A percentile compares a stretch with the other conserved stretches of the same genome.
Evolutionary conservation across 2,329 filamentous ascomycete species (phyloP).

Genomic region (Xylaria sp.): DNA sequence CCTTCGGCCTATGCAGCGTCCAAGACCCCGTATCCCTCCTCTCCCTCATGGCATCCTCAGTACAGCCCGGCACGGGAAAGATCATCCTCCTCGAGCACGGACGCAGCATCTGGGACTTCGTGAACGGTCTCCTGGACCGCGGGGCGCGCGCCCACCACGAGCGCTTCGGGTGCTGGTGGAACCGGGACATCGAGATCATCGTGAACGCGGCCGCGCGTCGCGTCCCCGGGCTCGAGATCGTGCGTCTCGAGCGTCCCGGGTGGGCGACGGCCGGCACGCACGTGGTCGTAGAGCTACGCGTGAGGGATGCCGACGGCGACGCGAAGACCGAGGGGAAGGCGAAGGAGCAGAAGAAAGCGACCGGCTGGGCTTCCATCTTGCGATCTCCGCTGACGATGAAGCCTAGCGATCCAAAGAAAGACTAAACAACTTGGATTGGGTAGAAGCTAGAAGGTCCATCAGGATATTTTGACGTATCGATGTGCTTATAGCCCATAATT

Average conservation of each 20-base stretch:
- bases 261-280: slow-evolving; percentile 66
- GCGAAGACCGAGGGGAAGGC: not conserved
- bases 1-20: slow-evolving; percentile 72
- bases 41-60: slow-evolving; percentile 60
- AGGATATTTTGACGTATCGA: not conserved
- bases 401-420: slow-evolving; percentile 8
- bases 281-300: slow-evolving; percentile 66
- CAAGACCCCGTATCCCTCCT: slow-evolving; percentile 65
- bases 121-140: slow-evolving; percentile 67
- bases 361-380: slow-evolving; percentile 28
- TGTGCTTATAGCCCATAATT: not conserved
- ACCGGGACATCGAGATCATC: slow-evolving; percentile 68
- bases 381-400: slow-evolving; percentile 24
- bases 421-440: not conserved
- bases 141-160: slow-evolving; percentile 65
- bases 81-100: slow-evolving; percentile 73
- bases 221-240: slow-evolving; percentile 66
- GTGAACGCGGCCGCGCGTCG: slow-evolving; percentile 59
- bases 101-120: slow-evolving; percentile 59
- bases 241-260: slow-evolving; percentile 63
- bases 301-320: slow-evolving; percentile 45
- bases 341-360: slow-evolving; percentile 14
- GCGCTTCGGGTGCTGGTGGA: slow-evolving; percentile 75
- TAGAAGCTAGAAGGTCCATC: not conserved
- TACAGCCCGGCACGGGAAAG: slow-evolving; percentile 65